phyloP scores from a whole-genome alignment of 2,329 filamentous ascomycete genomes.

The Cyphellophora europaea region DNA sequence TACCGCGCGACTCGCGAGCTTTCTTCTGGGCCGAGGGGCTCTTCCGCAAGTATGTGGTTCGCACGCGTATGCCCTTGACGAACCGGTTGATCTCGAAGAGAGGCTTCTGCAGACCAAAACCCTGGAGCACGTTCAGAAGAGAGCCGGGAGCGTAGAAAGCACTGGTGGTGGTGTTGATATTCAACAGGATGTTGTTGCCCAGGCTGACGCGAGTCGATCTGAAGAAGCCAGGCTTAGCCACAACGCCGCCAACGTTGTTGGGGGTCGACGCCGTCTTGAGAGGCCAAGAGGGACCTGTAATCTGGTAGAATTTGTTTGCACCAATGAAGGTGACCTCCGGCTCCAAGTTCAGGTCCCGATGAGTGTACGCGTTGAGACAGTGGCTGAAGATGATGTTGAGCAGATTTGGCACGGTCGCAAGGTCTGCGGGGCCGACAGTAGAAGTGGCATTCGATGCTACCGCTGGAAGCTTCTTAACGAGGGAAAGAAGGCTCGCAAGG shows the following conservation, averaged over 20 bases:
- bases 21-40: neutral
- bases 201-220: neutral
- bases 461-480: neutral
- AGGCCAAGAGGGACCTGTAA: neutral
- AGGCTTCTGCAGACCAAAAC: neutral
- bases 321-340: slow-evolving; percentile 3
- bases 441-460: neutral
- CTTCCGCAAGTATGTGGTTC: slow-evolving; percentile 2
- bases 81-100: slow-evolving; percentile 1
- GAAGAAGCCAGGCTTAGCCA: slow-evolving; percentile 1
- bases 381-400: slow-evolving; percentile 9
- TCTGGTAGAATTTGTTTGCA: slow-evolving; percentile 6
- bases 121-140: neutral
- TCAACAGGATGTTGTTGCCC: slow-evolving; percentile 4
- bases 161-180: slow-evolving; percentile 8
- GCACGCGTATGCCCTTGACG: slow-evolving; percentile 6
- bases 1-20: neutral
- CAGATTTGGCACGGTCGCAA: too few relatives aligned
- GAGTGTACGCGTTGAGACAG: slow-evolving; percentile 4
- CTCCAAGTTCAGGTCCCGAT: neutral
- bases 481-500: neutral
- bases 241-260: neutral
- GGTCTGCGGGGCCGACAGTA: too few relatives aligned
- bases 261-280: neutral
- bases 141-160: slow-evolving; percentile 4